Base-by-base conservation (phyloP, 768 basidiomycete species). In the Psilocybe cubensis region DNA sequence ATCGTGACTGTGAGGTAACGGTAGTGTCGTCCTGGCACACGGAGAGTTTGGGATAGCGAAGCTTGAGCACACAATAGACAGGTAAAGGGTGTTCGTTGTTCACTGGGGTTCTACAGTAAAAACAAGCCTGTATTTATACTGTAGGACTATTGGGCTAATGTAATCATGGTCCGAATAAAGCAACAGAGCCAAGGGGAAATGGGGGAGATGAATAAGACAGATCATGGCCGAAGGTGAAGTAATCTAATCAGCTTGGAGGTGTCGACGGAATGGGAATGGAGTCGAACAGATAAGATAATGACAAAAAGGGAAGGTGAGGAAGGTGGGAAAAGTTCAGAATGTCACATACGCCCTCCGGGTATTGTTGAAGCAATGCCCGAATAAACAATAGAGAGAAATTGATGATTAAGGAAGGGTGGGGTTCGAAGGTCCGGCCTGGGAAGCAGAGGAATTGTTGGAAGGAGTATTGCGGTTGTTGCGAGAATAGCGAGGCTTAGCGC, bases 331-430 rank as follows among this genome's bases (percentile, higher is more conserved):
- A 31, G 17, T 9, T n/a, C 29, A 18, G 11, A 38, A 38, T 35
- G 49, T 23, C 31, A 51, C 49, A 51, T 28, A 33, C 49, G 49
- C 49, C 49, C 49, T 51, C 49, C 29, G 31, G 49, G 49, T 31
- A 31, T 51, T 51, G 31, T n/a, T 24, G 49, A 24, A 51, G 20
- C 7, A 51, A 51, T 31, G 33, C 49, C 49, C 31, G 14, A 23
- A 27, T 10, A 46, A 27, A 11, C 9, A 23, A 46, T 46, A 46
- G n/a, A 20, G 25, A 27, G 21, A 46, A 46, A 10, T 25, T 23
- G 25, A 24, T n/a, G 43, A 20, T 21, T 46, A n/a, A n/a, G n/a
- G n/a, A n/a, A n/a, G n/a, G 14, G 23, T 46, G 14, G 25, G 10
- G 45, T 6, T 6, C 41, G 45, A 25, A 46, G 14, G 45, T 7